These are phyloP conservation scores for Hericium coralloides DNA, from an alignment of 768 basidiomycete species.

Conservation along the genomic window DNA sequence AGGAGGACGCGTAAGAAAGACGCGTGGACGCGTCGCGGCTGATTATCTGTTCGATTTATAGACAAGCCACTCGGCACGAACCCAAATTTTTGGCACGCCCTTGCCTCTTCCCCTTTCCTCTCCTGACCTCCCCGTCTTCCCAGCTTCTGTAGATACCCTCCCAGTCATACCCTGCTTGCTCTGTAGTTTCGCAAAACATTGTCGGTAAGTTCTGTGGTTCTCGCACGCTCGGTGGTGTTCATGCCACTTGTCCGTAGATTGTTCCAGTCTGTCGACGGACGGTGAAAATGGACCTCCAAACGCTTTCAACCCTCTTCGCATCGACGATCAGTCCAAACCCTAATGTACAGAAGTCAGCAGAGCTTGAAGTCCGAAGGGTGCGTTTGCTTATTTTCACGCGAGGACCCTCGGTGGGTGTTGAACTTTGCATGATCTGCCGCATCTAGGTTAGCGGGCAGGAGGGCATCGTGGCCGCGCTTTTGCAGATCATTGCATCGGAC, in stretches of 20 bases:
- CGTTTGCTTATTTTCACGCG: neutral
- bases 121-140: neutral
- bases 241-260: too few relatives aligned
- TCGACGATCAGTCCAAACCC: constrained; percentile 79
- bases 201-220: too few relatives aligned
- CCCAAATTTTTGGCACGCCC: neutral
- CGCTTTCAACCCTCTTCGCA: constrained; percentile 69
- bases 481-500: constrained; percentile 80
- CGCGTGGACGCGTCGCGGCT: constrained; percentile 13
- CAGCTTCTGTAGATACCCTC: constrained; percentile 6
- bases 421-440: constrained; percentile 6
- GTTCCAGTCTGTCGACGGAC: too few relatives aligned
- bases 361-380: constrained; percentile 85
- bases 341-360: constrained; percentile 77
- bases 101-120: neutral
- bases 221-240: too few relatives aligned
- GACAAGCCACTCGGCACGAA: neutral
- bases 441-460: constrained; percentile 66
- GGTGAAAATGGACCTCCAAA: constrained; percentile 58
- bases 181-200: too few relatives aligned
- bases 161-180: constrained; percentile 1
- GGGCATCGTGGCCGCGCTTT: constrained; percentile 73
- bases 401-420: neutral
- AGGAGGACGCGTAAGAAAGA: neutral
- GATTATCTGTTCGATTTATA: constrained; percentile 7